Evolutionary conservation across 2,329 filamentous ascomycete species (phyloP).

Genomic region (Botrytis pseudocinerea): DNA sequence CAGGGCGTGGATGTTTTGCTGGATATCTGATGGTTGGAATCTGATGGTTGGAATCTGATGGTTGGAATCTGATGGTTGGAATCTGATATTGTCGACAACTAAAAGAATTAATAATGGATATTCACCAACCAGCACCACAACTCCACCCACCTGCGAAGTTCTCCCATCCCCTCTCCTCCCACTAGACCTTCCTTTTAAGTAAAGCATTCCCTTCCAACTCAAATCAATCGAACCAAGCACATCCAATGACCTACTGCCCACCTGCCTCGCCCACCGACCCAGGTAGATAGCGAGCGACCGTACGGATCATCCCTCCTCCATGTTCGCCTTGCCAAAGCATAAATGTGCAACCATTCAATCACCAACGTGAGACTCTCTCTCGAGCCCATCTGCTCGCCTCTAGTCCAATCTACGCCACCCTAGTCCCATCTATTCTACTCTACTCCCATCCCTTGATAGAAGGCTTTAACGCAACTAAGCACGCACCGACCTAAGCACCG

Average conservation of each 20-base stretch:
- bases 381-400: no score
- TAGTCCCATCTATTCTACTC: background rate
- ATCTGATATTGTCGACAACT: background rate
- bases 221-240: background rate
- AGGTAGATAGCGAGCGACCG: background rate
- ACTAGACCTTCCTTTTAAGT: background rate
- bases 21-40: background rate
- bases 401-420: no score
- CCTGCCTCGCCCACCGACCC: background rate
- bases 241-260: no score
- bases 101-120: background rate
- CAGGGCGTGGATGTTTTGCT: background rate
- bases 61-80: background rate
- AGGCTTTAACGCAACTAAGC: background rate
- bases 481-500: background rate
- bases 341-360: background rate
- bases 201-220: background rate
- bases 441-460: no score
- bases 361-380: background rate
- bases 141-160: no score
- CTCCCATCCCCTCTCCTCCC: background rate
- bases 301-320: constrained; percentile 6
- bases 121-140: background rate
- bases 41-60: background rate
- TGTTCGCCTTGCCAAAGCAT: constrained; percentile 4